Percentiles rank a stretch among this genome's conserved stretches.
Conservation (phyloP, 495 filamentous ascomycete species). For the Chaetomidium leptoderma region DNA sequence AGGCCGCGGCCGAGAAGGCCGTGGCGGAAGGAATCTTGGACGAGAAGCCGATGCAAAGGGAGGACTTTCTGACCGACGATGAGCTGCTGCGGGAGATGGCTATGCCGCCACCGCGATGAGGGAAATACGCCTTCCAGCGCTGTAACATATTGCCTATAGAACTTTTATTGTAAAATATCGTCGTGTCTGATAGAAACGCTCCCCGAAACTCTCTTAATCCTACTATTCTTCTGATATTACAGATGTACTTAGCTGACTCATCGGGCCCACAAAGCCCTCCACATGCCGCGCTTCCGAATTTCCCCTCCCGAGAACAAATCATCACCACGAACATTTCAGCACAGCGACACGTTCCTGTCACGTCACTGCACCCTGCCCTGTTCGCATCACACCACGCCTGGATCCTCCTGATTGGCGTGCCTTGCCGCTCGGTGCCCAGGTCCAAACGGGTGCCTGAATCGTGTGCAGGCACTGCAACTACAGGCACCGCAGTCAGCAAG, state of each 20-base stretch:
- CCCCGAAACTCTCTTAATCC: no score
- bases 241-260: slow-evolving; percentile 29
- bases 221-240: no score
- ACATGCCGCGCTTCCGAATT: slow-evolving; percentile 17
- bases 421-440: slow-evolving; percentile 3
- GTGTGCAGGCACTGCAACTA: no score
- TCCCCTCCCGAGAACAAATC: slow-evolving; percentile 28
- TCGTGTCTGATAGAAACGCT: background rate
- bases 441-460: slow-evolving; percentile 14
- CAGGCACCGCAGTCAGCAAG: background rate
- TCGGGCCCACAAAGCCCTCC: slow-evolving; percentile 2
- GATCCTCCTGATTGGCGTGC: slow-evolving; percentile 21
- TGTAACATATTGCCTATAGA: slow-evolving; percentile 14
- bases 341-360: slow-evolving; percentile 29
- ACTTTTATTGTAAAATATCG: background rate
- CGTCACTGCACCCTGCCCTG: slow-evolving; percentile 20
- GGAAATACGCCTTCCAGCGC: background rate
- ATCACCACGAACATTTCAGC: slow-evolving; percentile 44
- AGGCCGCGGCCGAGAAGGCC: background rate
- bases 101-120: background rate
- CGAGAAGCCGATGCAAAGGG: slow-evolving; percentile 2
- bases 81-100: background rate
- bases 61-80: slow-evolving; percentile 15
- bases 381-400: slow-evolving; percentile 17
- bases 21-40: background rate